Evolutionary conservation across 805 yeast genomes (phyloP).

Genomic region (Candida fluviatilis): DNA sequence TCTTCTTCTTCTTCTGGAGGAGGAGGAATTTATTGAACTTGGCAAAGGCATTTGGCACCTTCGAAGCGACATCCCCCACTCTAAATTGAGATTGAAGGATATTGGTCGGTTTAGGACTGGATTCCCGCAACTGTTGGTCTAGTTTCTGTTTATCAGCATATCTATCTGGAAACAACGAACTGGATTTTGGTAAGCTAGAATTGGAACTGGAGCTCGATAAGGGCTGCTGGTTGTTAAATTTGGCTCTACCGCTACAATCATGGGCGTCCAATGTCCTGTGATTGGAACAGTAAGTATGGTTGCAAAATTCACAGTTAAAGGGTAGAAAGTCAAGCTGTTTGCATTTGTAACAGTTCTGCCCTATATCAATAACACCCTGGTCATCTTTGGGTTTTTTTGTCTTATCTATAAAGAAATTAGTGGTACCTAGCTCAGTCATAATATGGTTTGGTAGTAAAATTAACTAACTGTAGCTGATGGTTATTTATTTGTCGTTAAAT

Average conservation of each 20-base stretch:
- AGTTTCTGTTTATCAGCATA: conserved; percentile 36
- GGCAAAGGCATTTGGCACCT: conserved; percentile 19
- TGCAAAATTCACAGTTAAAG: conserved; percentile 48
- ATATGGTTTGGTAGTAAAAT: conserved; percentile 1
- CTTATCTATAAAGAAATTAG: conserved; percentile 20
- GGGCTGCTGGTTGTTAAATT: conserved; percentile 3
- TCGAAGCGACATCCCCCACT: conserved; percentile 23
- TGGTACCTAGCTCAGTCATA: neutral
- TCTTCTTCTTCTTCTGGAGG: conserved; percentile 14
- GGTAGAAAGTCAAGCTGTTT: conserved; percentile 56
- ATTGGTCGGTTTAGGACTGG: conserved; percentile 19
- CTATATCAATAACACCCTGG: conserved; percentile 48
- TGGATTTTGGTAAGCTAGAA: conserved; percentile 30
- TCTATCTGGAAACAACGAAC: conserved; percentile 50
- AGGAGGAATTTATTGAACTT: conserved; percentile 25
- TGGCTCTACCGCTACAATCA: conserved; percentile 22
- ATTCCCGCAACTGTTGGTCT: conserved; percentile 16
- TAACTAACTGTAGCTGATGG: neutral
- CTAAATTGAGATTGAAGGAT: conserved; percentile 19
- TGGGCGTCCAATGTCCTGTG: conserved; percentile 40
- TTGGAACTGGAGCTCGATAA: too few relatives aligned
- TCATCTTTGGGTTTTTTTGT: conserved; percentile 16
- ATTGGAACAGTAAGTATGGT: conserved; percentile 43
- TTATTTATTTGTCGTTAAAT: neutral
- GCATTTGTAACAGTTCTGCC: conserved; percentile 54